Evolutionary conservation across 306 rosid species (phyloP).

Genomic region (Sicyos edulis): DNA sequence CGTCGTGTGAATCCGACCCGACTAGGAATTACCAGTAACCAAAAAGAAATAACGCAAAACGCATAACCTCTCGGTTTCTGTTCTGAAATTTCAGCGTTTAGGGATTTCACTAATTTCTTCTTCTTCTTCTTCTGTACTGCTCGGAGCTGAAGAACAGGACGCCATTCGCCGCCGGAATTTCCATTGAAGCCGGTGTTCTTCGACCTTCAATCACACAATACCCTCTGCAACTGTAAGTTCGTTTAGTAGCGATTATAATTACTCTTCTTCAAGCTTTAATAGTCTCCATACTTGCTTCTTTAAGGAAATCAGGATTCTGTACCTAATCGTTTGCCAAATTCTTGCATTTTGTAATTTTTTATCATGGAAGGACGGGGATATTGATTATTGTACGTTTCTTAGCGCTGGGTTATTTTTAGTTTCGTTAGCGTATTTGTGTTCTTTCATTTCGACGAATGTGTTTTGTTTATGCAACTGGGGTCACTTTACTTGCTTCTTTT

Average conservation of each 20-base stretch:
- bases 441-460: neutral
- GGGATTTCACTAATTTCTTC: constrained; percentile 13
- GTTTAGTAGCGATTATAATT: neutral
- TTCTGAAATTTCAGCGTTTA: neutral
- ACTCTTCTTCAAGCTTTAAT: neutral
- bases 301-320: neutral
- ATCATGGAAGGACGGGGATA: neutral
- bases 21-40: neutral
- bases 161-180: neutral
- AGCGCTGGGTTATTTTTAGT: neutral
- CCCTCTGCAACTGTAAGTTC: constrained; percentile 9
- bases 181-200: constrained; percentile 2
- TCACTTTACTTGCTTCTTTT: neutral
- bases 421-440: neutral
- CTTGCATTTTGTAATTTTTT: neutral
- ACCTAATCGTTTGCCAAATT: neutral
- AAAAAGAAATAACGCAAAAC: neutral
- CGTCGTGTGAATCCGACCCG: neutral
- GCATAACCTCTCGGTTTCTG: neutral
- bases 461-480: constrained; percentile 1
- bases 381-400: too few relatives aligned
- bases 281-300: neutral
- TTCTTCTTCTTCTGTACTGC: neutral
- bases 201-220: neutral
- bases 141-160: neutral